Evolutionary conservation across 805 yeast genomes (phyloP), one percentile per base, ranked within the genome.

Genomic region (Kuraishia hungarica): DNA sequence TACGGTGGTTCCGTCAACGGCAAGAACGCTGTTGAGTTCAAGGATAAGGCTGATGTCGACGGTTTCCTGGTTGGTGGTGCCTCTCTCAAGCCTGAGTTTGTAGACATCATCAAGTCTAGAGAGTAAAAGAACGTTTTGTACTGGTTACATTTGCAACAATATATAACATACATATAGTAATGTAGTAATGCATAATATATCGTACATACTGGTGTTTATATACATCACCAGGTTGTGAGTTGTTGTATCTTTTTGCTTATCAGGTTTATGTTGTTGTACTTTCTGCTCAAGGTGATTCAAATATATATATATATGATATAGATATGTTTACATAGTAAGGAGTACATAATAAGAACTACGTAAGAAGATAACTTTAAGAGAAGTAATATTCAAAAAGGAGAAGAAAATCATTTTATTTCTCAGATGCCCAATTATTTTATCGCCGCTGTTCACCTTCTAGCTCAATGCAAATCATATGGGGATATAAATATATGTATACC

Each of bases 21-120:
- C 73, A 83, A 83, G 79, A 94, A 93, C 77, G 94, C 96, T 63
- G 73, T 78, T 57, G 83, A 93, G 62, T 92, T 94, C 84, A 89
- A 85, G 79, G 94, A 84, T 77, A 90, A 90, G 83, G 77, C 77
- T 24, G 97, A 94, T 70, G 96, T 94, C 61, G 99, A 94, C 71
- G 99, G 99, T 54, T 94, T 92, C 93, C 84, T 94, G 69, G 99
- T 94, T 66, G 99, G 99, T 70, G 99, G 99, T 79, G 99, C 99
- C 70, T 89, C 96, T 51, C 84, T 94, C 75, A 94, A 94, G 83
- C 97, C 99, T 62, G 99, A 94, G 80, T 94, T 94, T 70, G 84
- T 89, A 69, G 94, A 90, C 77, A 94, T 94, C 71, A 81, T 94
- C 83, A 93, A 88, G 80, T 88, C 96, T 55, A 87, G 96, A 86